These are phyloP conservation scores for Colletotrichum chrysophilum DNA, from an alignment of 2,329 filamentous ascomycete genomes.

Conservation along the genomic window DNA sequence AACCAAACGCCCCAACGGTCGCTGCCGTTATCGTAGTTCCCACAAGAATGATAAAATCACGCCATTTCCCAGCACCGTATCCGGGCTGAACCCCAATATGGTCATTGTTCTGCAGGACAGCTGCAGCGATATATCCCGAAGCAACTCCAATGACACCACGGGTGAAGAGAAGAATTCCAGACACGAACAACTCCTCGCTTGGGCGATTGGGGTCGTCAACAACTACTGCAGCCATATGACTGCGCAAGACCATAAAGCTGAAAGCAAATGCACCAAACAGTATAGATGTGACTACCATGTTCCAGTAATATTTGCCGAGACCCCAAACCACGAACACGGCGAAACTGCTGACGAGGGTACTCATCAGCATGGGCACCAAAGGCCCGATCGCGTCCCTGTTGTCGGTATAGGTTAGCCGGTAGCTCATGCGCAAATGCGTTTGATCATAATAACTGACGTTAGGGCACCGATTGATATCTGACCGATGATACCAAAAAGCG, in stretches of 20 bases:
- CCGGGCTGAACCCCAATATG: background rate
- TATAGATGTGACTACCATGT: background rate
- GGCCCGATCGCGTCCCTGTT: background rate
- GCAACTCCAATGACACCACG: conserved; percentile 2
- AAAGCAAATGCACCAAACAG: conserved; percentile 7
- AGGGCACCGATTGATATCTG: background rate
- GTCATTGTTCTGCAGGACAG: background rate
- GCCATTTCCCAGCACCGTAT: background rate
- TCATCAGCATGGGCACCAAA: background rate
- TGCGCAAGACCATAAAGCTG: conserved; percentile 1
- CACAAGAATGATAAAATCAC: background rate
- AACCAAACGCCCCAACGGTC: background rate
- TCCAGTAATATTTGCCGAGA: background rate
- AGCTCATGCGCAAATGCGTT: accelerated
- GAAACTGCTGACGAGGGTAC: background rate
- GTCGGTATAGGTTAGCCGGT: background rate
- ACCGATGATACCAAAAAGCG: background rate
- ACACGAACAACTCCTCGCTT: background rate
- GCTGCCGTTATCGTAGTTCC: background rate
- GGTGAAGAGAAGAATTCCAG: background rate
- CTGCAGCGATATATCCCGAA: background rate
- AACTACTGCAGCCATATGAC: background rate
- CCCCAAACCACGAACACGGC: background rate
- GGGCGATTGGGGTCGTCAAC: background rate
- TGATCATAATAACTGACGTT: background rate